Base-by-base conservation (phyloP, 2,329 filamentous ascomycete genomes). In the Cladosporium velox region DNA sequence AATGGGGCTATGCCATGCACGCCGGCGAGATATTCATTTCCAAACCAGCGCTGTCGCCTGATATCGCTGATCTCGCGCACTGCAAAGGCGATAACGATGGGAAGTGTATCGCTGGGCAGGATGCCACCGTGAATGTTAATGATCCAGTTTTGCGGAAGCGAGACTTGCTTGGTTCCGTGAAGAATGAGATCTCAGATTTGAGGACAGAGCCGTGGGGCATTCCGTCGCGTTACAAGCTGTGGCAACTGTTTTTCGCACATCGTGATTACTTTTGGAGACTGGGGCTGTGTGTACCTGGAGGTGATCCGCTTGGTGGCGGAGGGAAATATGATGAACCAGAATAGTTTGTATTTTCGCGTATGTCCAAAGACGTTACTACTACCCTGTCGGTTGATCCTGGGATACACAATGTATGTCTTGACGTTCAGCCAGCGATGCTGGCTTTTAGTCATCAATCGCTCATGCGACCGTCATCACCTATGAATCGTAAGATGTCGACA, bases 241-340 rank as follows among this genome's bases (percentile, higher is more conserved):
- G 94, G 92, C 88, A 97, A 79, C 81, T 97, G 8, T 90, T 98
- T 75, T 96, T 96, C 78, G 91, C 93, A 1, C 95, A 99, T 79
- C 84, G 95, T 47, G 95, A 99, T 80, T 99, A 99, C 78, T 98
- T 99, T 79, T 96, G 92, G 91, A 85, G 95, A 65, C 78, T 99
- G 63, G 95, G 95, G 0, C 81, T 98, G 35, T 99, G 95, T 79
- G 83, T 97, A 2, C 93, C 94, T 35, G 73, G 73, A 15, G 75
- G 75, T 51, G 75, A 76, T 68, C 72, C 72, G 12, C 58, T 73
- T 28, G 72, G 72, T 54, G 70, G 71, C 15, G 73, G 73, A 3
- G 70, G 70, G 12, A 70, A 71, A 57, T 73, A 71, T 58, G 68
- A 59, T 35, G n/a, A 21, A 15, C 1, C 24, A 4, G 34, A 24